A percentile compares a stretch with the other conserved stretches of the same genome.
These are phyloP conservation scores for Boletus nobilissimus DNA, from an alignment of 1,284 basidiomycete genomes.

Conservation along the genomic window DNA sequence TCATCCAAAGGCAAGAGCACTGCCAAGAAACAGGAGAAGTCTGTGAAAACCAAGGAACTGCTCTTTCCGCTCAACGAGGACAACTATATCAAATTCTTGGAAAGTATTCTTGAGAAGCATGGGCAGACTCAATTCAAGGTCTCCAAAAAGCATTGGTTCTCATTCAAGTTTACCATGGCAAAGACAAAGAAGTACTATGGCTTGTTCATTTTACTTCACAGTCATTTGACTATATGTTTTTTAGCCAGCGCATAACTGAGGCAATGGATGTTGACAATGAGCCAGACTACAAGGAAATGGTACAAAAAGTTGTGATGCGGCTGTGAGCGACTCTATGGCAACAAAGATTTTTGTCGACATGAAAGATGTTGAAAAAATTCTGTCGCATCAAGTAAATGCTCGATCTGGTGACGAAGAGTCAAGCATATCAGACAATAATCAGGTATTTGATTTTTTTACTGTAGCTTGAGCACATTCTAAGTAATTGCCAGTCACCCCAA, in stretches of 20 bases:
- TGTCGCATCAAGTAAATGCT: not conserved
- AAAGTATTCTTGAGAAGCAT: conserved; percentile 23
- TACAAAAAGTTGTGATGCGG: conserved; percentile 6
- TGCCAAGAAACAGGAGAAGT: conserved; percentile 7
- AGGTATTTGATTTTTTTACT: not conserved
- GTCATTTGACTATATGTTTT: not conserved
- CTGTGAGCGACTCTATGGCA: not conserved
- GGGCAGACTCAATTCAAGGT: conserved; percentile 13
- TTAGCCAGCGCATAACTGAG: conserved; percentile 1
- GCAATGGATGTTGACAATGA: conserved; percentile 30
- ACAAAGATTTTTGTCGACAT: not conserved
- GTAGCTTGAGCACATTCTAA: not conserved
- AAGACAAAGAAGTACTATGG: not conserved
- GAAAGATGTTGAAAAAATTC: not conserved
- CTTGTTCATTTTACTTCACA: not conserved
- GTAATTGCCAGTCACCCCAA: not conserved
- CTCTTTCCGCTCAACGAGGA: not conserved
- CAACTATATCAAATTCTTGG: conserved; percentile 19
- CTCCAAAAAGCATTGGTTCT: not conserved
- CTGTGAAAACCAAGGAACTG: conserved; percentile 11
- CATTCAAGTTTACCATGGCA: not conserved
- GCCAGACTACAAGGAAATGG: conserved; percentile 32
- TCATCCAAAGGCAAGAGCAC: not conserved
- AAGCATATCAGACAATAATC: not conserved
- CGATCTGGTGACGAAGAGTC: not conserved